Conservation (phyloP, 495 filamentous ascomycete genomes). For the Chaetomium fimeti region DNA sequence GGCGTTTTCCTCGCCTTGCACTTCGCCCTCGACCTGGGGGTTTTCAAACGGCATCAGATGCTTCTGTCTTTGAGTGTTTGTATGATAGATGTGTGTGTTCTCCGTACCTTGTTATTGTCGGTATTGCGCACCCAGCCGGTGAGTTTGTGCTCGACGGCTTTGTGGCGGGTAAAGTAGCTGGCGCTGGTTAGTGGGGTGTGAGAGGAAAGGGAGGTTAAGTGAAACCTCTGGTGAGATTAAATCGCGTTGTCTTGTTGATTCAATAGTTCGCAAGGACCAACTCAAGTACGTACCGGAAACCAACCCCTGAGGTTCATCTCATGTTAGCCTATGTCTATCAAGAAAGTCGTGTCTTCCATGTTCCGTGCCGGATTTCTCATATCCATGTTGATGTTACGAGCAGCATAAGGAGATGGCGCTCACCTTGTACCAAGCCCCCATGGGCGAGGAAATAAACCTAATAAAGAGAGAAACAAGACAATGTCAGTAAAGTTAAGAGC, state of each 20-base stretch:
- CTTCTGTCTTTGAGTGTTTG: no score
- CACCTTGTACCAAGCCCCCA: constrained; percentile 54
- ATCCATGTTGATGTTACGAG: not conserved
- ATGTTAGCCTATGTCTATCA: not conserved
- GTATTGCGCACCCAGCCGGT: constrained; percentile 83
- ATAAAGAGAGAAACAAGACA: not conserved
- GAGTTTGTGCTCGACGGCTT: constrained; percentile 61
- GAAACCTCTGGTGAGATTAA: no score
- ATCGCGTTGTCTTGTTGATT: no score
- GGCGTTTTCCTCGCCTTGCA: constrained; percentile 65
- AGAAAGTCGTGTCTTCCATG: not conserved
- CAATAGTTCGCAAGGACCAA: no score
- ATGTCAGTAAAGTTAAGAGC: not conserved
- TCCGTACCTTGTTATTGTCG: constrained; percentile 62
- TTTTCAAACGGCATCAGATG: not conserved
- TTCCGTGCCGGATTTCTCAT: not conserved
- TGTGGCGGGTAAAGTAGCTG: constrained; percentile 69
- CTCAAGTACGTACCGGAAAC: constrained; percentile 21
- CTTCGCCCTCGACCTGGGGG: constrained; percentile 81
- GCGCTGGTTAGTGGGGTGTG: not conserved
- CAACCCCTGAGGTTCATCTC: constrained; percentile 16
- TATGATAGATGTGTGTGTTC: no score
- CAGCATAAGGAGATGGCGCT: not conserved
- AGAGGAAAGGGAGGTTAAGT: not conserved
- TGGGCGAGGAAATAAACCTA: constrained; percentile 57